Evolutionary conservation across 345 rosid species (phyloP).

Genomic region (Moricandia moricandioides): DNA sequence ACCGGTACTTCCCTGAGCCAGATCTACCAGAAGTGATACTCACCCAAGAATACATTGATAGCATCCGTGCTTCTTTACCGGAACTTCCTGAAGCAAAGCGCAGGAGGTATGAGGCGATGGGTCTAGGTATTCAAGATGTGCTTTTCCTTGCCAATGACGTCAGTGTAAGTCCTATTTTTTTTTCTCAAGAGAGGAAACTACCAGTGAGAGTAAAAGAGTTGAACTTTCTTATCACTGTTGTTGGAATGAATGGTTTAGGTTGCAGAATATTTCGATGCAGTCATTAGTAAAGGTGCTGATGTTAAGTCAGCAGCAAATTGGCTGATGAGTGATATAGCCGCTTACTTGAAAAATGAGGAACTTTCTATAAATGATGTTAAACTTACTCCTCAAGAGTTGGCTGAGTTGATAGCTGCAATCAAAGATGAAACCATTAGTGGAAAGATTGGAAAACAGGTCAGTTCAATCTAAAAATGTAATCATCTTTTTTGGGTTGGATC

Average conservation of each 20-base stretch:
- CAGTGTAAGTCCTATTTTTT: conserved; percentile 46
- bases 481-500: conserved; percentile 1
- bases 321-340: conserved; percentile 95
- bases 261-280: conserved; percentile 79
- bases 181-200: neutral
- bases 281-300: conserved; percentile 73
- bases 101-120: conserved; percentile 80
- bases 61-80: conserved; percentile 57
- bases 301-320: conserved; percentile 77
- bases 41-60: conserved; percentile 58
- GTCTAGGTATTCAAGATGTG: conserved; percentile 86
- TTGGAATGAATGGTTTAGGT: conserved; percentile 51
- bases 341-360: conserved; percentile 79
- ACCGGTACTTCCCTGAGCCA: conserved; percentile 94
- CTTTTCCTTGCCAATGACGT: conserved; percentile 90
- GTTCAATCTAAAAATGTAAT: neutral
- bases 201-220: neutral
- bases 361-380: conserved; percentile 69
- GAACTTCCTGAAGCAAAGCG: conserved; percentile 93
- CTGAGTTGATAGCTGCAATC: conserved; percentile 82
- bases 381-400: conserved; percentile 72
- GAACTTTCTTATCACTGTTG: neutral
- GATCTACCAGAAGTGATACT: conserved; percentile 89
- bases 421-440: conserved; percentile 88
- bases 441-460: conserved; percentile 92